Percentiles rank a stretch among this genome's conserved stretches.
phyloP scores from a whole-genome alignment of 2,329 filamentous ascomycete genomes.

The Botrytis hyacinthi region DNA sequence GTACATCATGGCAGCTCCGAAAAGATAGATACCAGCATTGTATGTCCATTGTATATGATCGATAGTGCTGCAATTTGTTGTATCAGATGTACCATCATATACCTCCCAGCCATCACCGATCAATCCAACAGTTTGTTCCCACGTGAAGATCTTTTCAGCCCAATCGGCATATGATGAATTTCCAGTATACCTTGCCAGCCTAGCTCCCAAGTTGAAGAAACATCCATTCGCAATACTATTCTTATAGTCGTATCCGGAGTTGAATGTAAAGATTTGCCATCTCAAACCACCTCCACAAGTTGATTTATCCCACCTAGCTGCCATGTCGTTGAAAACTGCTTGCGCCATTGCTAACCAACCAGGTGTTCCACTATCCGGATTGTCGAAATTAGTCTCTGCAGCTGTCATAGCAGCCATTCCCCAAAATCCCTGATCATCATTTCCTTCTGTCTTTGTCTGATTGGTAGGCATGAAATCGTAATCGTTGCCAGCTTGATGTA shows the following conservation, averaged over 20 bases:
- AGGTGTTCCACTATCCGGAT: slow-evolving; percentile 54
- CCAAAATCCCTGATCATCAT: slow-evolving; percentile 75
- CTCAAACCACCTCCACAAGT: slow-evolving; percentile 72
- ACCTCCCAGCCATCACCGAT: slow-evolving; percentile 54
- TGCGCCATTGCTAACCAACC: slow-evolving; percentile 71
- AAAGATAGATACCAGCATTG: slow-evolving; percentile 64
- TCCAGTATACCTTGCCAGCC: slow-evolving; percentile 71
- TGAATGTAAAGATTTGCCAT: slow-evolving; percentile 83
- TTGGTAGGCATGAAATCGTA: slow-evolving; percentile 75
- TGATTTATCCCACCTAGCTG: slow-evolving; percentile 65
- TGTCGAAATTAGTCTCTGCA: slow-evolving; percentile 61
- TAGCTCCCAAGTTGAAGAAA: slow-evolving; percentile 61
- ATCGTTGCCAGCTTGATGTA: slow-evolving; percentile 69
- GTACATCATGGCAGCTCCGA: slow-evolving; percentile 51
- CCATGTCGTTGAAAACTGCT: slow-evolving; percentile 70
- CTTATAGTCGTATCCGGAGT: slow-evolving; percentile 77
- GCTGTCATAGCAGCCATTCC: slow-evolving; percentile 67
- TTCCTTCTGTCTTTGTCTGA: slow-evolving; percentile 59
- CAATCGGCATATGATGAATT: slow-evolving; percentile 75
- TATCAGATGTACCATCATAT: slow-evolving; percentile 59
- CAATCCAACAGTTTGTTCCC: slow-evolving; percentile 57
- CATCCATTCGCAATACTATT: slow-evolving; percentile 61
- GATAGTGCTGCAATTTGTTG: slow-evolving; percentile 55
- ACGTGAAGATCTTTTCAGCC: slow-evolving; percentile 71
- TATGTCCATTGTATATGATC: slow-evolving; percentile 65